Evolutionary conservation across 176 grass and related monocot species (phyloP).

Genomic region (Hsuehochloa calcarea): DNA sequence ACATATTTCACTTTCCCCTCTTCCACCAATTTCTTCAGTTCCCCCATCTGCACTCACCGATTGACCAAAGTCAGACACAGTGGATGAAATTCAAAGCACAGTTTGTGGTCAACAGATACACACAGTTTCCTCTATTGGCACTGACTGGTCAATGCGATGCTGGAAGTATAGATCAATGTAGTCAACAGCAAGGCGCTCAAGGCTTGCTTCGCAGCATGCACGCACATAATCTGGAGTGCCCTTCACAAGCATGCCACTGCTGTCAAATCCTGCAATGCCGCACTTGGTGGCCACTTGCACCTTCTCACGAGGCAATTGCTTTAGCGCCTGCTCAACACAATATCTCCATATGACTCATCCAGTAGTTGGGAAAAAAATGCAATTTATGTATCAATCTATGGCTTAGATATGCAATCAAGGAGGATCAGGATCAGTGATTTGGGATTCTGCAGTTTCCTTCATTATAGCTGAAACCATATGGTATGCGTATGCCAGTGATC

Average conservation of each 20-base stretch:
- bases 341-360: neutral
- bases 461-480: neutral
- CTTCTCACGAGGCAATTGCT: slow-evolving; percentile 64
- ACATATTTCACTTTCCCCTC: slow-evolving; percentile 80
- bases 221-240: slow-evolving; percentile 65
- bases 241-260: slow-evolving; percentile 48
- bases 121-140: slow-evolving; percentile 86
- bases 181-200: slow-evolving; percentile 58
- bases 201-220: slow-evolving; percentile 57
- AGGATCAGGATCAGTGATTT: neutral
- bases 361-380: neutral
- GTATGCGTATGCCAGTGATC: neutral
- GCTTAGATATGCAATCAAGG: neutral
- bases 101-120: slow-evolving; percentile 19
- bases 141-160: slow-evolving; percentile 70
- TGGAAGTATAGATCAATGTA: slow-evolving; percentile 88
- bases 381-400: slow-evolving; percentile 1
- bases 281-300: slow-evolving; percentile 78
- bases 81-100: neutral
- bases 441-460: neutral
- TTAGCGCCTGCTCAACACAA: slow-evolving; percentile 55
- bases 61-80: slow-evolving; percentile 15
- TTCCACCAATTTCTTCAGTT: slow-evolving; percentile 74
- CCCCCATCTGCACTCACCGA: slow-evolving; percentile 50
- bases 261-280: slow-evolving; percentile 50